Conservation (phyloP, 495 filamentous ascomycete genomes). For the Aspergillus leporis region DNA sequence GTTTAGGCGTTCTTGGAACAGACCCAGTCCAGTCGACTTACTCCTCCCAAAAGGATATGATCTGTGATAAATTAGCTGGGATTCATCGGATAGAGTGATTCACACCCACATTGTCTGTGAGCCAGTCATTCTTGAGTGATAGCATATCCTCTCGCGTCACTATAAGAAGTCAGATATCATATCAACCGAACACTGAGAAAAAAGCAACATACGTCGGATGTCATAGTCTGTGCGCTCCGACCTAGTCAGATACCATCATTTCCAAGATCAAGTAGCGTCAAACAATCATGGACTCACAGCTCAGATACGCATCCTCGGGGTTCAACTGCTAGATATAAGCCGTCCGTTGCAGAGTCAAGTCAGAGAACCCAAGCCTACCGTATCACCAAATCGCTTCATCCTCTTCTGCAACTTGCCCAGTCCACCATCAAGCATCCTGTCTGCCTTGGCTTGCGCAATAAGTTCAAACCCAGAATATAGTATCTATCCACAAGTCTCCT, state of each 20-base stretch:
- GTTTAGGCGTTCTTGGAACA: background rate
- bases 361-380: slow-evolving; percentile 23
- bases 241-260: slow-evolving; percentile 17
- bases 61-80: slow-evolving; percentile 29
- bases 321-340: slow-evolving; percentile 47
- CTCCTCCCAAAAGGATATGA: slow-evolving; percentile 98
- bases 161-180: slow-evolving; percentile 32
- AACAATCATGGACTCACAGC: slow-evolving; percentile 53
- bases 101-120: slow-evolving; percentile 88
- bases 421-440: slow-evolving; percentile 41
- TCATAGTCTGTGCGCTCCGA: slow-evolving; percentile 57
- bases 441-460: background rate
- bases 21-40: slow-evolving; percentile 45
- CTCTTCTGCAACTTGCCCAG: slow-evolving; percentile 42
- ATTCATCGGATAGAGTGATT: background rate
- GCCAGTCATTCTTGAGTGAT: slow-evolving; percentile 87
- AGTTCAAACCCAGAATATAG: background rate
- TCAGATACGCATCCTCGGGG: slow-evolving; percentile 72
- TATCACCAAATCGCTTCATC: slow-evolving; percentile 46
- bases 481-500: background rate
- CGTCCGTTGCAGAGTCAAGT: background rate
- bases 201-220: slow-evolving; percentile 59
- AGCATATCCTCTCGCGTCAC: slow-evolving; percentile 85
- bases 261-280: background rate
- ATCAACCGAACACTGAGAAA: background rate